A percentile compares a stretch with the other conserved stretches of the same genome.
These are phyloP conservation scores for Emmonsia crescens DNA, from an alignment of 2,329 filamentous ascomycete species.

Conservation along the genomic window DNA sequence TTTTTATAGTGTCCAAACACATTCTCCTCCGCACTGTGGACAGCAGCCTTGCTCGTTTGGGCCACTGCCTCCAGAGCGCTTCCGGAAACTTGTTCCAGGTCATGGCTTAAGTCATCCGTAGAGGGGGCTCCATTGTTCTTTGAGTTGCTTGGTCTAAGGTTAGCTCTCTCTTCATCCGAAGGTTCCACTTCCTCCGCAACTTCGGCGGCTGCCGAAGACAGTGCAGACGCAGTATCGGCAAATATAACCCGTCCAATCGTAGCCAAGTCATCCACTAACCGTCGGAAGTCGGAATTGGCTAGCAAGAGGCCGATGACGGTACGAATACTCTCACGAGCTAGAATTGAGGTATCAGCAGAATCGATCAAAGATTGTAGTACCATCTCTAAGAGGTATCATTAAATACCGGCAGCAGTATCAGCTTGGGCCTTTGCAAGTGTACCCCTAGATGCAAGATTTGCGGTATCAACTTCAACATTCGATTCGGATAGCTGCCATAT, in stretches of 20 bases:
- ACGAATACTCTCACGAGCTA: conserved; percentile 68
- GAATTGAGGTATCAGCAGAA: conserved; percentile 12
- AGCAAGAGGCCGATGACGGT: conserved; percentile 77
- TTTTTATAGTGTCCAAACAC: conserved; percentile 61
- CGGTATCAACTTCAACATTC: conserved; percentile 56
- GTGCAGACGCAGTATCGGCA: conserved; percentile 68
- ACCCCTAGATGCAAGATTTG: conserved; percentile 51
- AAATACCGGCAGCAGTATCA: conserved; percentile 56
- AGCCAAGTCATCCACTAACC: conserved; percentile 71
- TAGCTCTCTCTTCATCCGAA: conserved; percentile 47
- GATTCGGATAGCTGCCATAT: conserved; percentile 74
- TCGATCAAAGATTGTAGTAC: conserved; percentile 1
- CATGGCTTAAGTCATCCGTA: conserved; percentile 50
- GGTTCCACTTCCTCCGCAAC: conserved; percentile 65
- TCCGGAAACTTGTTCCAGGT: conserved; percentile 43
- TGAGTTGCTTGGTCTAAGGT: conserved; percentile 39
- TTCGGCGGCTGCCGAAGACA: conserved; percentile 64
- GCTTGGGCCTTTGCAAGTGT: conserved; percentile 55
- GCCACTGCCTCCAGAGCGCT: conserved; percentile 25
- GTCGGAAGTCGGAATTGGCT: conserved; percentile 80
- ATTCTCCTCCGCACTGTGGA: conserved; percentile 63
- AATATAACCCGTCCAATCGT: conserved; percentile 75
- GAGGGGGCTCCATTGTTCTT: conserved; percentile 43
- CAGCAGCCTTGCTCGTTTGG: conserved; percentile 44
- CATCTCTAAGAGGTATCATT: conserved; percentile 3